These are phyloP conservation scores for Neofusicoccum parvum DNA, from an alignment of 2,329 filamentous ascomycete species.

Conservation along the genomic window DNA sequence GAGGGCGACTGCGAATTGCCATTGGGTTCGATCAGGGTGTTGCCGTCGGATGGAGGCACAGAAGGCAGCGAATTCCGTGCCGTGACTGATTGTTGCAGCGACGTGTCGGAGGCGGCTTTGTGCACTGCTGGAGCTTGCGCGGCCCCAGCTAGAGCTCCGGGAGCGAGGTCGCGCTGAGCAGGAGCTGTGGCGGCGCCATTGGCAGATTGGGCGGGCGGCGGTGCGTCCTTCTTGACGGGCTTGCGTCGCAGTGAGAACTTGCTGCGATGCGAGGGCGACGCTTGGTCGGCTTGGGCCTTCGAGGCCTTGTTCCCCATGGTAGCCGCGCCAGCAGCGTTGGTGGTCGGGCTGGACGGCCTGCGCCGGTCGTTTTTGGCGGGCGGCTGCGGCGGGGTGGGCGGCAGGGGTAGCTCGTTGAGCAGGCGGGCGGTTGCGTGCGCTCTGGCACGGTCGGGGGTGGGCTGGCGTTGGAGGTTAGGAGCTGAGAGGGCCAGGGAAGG, in stretches of 20 bases:
- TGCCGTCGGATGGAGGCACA: neutral
- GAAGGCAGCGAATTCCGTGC: neutral
- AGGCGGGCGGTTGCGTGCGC: neutral
- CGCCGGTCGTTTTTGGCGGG: slow-evolving; percentile 31
- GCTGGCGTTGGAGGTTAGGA: slow-evolving; percentile 20
- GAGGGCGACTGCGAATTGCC: neutral
- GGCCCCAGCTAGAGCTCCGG: slow-evolving; percentile 5
- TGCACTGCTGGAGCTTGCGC: slow-evolving; percentile 1
- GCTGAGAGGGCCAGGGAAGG: slow-evolving; percentile 21
- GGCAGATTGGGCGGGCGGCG: neutral
- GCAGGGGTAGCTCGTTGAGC: slow-evolving; percentile 30
- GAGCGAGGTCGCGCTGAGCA: neutral
- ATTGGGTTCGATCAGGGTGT: slow-evolving; percentile 1
- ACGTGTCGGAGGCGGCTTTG: neutral
- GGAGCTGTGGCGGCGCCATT: neutral
- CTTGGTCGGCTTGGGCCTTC: slow-evolving; percentile 23
- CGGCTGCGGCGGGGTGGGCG: slow-evolving; percentile 34
- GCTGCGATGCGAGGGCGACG: neutral
- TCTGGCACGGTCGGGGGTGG: slow-evolving; percentile 11
- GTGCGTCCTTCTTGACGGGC: slow-evolving; percentile 11
- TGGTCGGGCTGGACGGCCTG: neutral
- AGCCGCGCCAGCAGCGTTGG: neutral
- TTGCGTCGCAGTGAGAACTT: slow-evolving; percentile 19
- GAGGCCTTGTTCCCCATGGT: slow-evolving; percentile 31
- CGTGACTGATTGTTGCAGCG: neutral